Conservation (phyloP, 306 rosid genomes). For the Lablab purpureus region DNA sequence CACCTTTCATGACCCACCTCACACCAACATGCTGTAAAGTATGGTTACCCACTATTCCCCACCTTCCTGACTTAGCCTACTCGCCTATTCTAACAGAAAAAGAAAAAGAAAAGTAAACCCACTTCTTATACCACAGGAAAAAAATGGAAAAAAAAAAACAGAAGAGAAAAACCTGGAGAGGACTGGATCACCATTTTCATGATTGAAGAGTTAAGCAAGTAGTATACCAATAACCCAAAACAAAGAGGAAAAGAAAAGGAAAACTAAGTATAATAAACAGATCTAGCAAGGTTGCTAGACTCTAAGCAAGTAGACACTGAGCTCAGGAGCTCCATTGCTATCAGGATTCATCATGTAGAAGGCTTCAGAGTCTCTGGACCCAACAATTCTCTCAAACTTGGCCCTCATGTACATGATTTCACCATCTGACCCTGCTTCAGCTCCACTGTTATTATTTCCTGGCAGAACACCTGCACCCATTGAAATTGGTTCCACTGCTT, state of each 20-base stretch:
- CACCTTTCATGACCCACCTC: conserved; percentile 72
- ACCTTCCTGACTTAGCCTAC: conserved; percentile 45
- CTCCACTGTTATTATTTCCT: conserved; percentile 38
- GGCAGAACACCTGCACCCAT: conserved; percentile 97
- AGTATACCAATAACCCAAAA: conserved; percentile 51
- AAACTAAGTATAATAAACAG: conserved; percentile 35
- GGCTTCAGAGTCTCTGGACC: conserved; percentile 89
- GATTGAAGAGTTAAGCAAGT: conserved; percentile 52
- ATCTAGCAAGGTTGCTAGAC: conserved; percentile 57
- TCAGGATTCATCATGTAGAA: conserved; percentile 99
- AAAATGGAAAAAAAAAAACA: background rate
- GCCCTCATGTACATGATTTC: conserved; percentile 96
- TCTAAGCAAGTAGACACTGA: conserved; percentile 91
- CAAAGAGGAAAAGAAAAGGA: conserved; percentile 9
- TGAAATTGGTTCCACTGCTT: conserved; percentile 90
- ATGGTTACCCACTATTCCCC: conserved; percentile 58
- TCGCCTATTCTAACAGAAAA: conserved; percentile 54
- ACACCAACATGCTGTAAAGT: conserved; percentile 62
- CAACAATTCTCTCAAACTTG: conserved; percentile 92
- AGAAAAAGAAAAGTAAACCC: conserved; percentile 45
- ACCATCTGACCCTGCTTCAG: conserved; percentile 58
- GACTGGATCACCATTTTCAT: conserved; percentile 52
- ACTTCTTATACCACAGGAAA: conserved; percentile 47
- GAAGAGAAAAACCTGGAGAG: conserved; percentile 40
- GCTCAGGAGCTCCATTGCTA: conserved; percentile 94